phyloP scores from a whole-genome alignment of 345 rosid species.

The Salix dunnii region DNA sequence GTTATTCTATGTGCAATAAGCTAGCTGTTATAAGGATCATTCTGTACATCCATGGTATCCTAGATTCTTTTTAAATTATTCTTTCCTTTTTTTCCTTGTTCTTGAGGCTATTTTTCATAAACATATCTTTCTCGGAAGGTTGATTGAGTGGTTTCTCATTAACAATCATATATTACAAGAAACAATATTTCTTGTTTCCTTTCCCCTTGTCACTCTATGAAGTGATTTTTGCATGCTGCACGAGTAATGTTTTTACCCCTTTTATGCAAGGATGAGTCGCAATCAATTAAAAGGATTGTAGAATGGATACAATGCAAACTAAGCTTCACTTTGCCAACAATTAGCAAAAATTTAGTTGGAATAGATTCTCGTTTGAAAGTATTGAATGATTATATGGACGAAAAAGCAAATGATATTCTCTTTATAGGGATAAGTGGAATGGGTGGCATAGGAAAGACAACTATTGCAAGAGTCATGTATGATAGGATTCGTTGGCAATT shows the following conservation, averaged over 20 bases:
- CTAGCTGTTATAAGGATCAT: neutral
- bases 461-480: conserved; percentile 4
- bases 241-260: neutral
- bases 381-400: neutral
- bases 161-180: neutral
- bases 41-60: neutral
- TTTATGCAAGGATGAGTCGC: neutral
- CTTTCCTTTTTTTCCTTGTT: neutral
- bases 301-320: neutral
- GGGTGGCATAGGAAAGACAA: conserved; percentile 4
- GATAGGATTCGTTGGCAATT: neutral
- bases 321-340: too few species aligned
- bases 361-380: neutral
- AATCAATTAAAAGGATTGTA: neutral
- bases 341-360: neutral
- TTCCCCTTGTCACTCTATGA: too few species aligned
- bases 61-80: neutral
- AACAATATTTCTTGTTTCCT: neutral
- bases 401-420: neutral
- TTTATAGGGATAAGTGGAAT: conserved; percentile 1
- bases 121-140: neutral
- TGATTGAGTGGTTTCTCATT: neutral
- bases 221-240: neutral
- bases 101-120: neutral
- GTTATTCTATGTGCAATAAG: neutral